Evolutionary conservation across 2,329 filamentous ascomycete species (phyloP), one percentile per base, ranked within the genome.

Genomic region (Pezicula rhizophila): DNA sequence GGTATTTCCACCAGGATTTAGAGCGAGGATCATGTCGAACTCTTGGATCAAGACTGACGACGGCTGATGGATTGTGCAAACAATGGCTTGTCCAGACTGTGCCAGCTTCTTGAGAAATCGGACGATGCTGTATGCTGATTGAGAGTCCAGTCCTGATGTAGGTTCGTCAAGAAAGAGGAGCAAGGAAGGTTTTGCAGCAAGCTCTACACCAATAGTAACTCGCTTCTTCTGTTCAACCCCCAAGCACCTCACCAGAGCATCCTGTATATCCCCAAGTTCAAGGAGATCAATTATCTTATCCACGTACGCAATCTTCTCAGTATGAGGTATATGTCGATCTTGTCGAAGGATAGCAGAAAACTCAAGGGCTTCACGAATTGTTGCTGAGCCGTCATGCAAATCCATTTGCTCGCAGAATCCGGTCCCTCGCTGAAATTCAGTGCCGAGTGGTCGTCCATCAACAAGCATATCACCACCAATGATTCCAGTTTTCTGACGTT

Each of bases 41-140:
- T 87, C 76, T 59, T 87, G 77, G 49, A 87, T 82, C 2, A 88
- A 70, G 51, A 85, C 75, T 1, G 80, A 82, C 2, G 79, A 84
- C 4, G 84, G 84, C 60, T 88, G 84, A 60, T 88, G 84, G 47
- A 88, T 87, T 0, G 84, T 88, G 65, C 84, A 87, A 46, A 89
- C 71, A 53, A 89, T 86, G 7, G 84, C 84, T 60, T 87, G 82
- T 1, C 84, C 84, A 11, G 82, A 79, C 7, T 74, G 70, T 5
- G 80, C 74, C 3, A 88, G 72, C 62, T 87, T 87, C 68, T 80
- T 82, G 48, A 87, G 60, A 68, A 87, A 87, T 1, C 78, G 73
- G 3, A 87, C 74, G 51, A 88, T 87, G 0, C 77, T 83, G 64
- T 76, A 85, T 0, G 85, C 83, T 1, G 79, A 80, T 56, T 87